These are phyloP conservation scores for Plantago lanceolata DNA, from an alignment of 305 asterid species.

Conservation along the genomic window DNA sequence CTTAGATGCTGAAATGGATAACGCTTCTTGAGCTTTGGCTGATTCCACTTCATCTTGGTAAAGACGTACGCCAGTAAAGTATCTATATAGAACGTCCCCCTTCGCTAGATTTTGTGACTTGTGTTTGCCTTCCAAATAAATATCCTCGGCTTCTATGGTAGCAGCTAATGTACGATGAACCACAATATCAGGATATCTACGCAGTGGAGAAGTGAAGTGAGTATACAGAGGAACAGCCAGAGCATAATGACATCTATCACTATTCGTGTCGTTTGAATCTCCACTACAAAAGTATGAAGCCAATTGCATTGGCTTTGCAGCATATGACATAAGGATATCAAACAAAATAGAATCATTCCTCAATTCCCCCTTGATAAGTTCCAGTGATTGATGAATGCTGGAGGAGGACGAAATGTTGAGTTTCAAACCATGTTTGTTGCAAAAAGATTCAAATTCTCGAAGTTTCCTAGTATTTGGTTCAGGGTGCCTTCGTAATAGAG, in stretches of 20 bases:
- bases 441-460: slow-evolving; percentile 63
- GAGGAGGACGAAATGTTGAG: slow-evolving; percentile 63
- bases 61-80: slow-evolving; percentile 51
- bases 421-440: slow-evolving; percentile 60
- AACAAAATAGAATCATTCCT: slow-evolving; percentile 53
- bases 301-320: slow-evolving; percentile 84
- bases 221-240: slow-evolving; percentile 83
- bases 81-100: slow-evolving; percentile 33
- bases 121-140: slow-evolving; percentile 42
- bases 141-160: slow-evolving; percentile 65
- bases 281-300: slow-evolving; percentile 84
- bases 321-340: slow-evolving; percentile 71
- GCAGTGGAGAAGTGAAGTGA: slow-evolving; percentile 87
- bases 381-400: slow-evolving; percentile 52
- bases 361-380: slow-evolving; percentile 50
- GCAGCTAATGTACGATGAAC: slow-evolving; percentile 91
- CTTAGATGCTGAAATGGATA: slow-evolving; percentile 48
- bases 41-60: slow-evolving; percentile 44
- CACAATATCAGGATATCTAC: slow-evolving; percentile 85
- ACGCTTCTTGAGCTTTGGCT: slow-evolving; percentile 59
- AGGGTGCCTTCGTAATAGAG: slow-evolving; percentile 77
- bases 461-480: slow-evolving; percentile 75
- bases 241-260: slow-evolving; percentile 61
- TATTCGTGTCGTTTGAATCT: slow-evolving; percentile 37
- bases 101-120: slow-evolving; percentile 19